phyloP scores from a whole-genome alignment of 2,329 filamentous ascomycete genomes.

The Fusarium verrucosum region DNA sequence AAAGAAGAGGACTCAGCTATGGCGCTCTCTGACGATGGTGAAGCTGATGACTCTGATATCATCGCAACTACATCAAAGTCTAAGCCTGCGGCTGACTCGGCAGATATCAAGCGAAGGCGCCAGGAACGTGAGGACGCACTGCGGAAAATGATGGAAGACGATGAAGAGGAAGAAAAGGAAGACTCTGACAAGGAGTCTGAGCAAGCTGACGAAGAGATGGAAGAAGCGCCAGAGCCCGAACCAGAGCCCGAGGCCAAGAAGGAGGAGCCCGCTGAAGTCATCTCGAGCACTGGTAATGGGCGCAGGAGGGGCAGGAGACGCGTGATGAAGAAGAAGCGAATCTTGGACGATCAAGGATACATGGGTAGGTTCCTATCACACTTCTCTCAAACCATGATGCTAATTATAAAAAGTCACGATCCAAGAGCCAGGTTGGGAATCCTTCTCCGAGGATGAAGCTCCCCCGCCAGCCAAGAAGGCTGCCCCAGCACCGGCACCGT shows the following conservation, averaged over 20 bases:
- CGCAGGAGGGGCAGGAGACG: constrained; percentile 79
- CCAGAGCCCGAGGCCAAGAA: constrained; percentile 51
- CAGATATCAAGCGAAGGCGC: constrained; percentile 44
- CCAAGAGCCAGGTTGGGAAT: constrained; percentile 88
- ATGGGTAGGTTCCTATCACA: constrained; percentile 68
- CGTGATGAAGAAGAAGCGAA: constrained; percentile 87
- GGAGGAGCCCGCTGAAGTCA: constrained; percentile 60
- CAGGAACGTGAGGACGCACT: constrained; percentile 53
- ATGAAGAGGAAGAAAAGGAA: constrained; percentile 67
- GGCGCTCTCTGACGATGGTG: constrained; percentile 53
- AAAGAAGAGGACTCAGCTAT: constrained; percentile 47
- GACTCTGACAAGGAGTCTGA: constrained; percentile 52
- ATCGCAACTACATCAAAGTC: constrained; percentile 39
- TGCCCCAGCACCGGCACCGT: constrained; percentile 56
- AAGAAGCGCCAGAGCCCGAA: constrained; percentile 53
- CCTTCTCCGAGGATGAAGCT: constrained; percentile 89
- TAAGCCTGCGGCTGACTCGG: constrained; percentile 36
- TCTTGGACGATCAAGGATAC: constrained; percentile 89
- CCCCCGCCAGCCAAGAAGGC: constrained; percentile 61
- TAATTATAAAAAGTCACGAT: constrained; percentile 72
- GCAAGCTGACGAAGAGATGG: constrained; percentile 52
- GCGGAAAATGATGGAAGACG: constrained; percentile 63
- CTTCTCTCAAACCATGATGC: neutral
- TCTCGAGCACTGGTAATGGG: constrained; percentile 65
- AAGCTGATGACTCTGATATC: constrained; percentile 52